A percentile compares a stretch with the other conserved stretches of the same genome.
These are phyloP conservation scores for Emydomyces testavorans DNA, from an alignment of 2,329 filamentous ascomycete species.

Conservation along the genomic window DNA sequence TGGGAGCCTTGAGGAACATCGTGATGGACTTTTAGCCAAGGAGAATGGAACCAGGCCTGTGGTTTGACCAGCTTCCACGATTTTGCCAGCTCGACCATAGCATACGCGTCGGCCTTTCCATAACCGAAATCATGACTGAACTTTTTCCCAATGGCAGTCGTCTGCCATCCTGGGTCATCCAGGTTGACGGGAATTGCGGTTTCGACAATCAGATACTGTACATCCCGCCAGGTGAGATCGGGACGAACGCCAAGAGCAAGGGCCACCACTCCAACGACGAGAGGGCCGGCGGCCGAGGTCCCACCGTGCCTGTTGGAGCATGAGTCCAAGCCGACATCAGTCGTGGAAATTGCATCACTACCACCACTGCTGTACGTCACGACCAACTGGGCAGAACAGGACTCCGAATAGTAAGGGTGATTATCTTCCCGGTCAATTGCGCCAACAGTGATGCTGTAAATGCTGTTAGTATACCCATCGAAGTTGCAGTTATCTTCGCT, in stretches of 20 bases:
- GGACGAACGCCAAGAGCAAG: constrained; percentile 75
- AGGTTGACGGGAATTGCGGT: constrained; percentile 71
- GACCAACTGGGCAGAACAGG: constrained; percentile 87
- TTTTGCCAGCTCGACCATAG: constrained; percentile 74
- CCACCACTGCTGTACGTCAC: constrained; percentile 93
- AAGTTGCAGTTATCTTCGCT: constrained; percentile 97
- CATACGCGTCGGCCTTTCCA: constrained; percentile 83
- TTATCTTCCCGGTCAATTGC: constrained; percentile 75
- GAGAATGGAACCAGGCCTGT: constrained; percentile 87
- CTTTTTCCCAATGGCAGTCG: constrained; percentile 66
- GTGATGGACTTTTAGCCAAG: constrained; percentile 84
- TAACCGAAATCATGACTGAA: constrained; percentile 95
- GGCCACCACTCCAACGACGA: constrained; percentile 85
- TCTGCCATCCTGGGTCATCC: constrained; percentile 66
- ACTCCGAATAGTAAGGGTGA: constrained; percentile 95
- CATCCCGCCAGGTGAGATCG: constrained; percentile 82
- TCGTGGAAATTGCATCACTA: constrained; percentile 86
- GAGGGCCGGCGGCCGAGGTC: constrained; percentile 85
- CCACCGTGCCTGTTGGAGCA: constrained; percentile 81
- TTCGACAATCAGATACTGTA: constrained; percentile 81
- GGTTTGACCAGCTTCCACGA: constrained; percentile 82
- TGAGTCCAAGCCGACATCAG: constrained; percentile 71
- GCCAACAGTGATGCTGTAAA: constrained; percentile 95
- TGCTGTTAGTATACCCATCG: constrained; percentile 97
- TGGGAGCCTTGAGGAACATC: constrained; percentile 72